Evolutionary conservation across 1,139 yeast genomes (phyloP).

Genomic region (Diutina pseudorugosa): DNA sequence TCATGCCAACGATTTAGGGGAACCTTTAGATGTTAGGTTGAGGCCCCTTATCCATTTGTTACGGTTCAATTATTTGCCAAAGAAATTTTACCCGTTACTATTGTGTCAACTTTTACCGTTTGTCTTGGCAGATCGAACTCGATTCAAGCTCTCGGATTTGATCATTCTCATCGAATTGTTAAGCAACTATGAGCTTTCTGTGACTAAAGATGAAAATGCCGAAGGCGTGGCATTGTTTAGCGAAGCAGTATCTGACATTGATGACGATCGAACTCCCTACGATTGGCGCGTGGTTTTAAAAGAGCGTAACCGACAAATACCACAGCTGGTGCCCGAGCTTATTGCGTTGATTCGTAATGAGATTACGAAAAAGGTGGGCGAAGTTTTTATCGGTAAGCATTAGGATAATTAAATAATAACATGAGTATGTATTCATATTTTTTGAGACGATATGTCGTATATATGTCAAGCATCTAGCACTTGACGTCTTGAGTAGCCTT

Average conservation of each 20-base stretch:
- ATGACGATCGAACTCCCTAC: slow-evolving; percentile 11
- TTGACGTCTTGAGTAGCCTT: slow-evolving; percentile 88
- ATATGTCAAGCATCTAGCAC: slow-evolving; percentile 35
- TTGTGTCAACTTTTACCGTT: slow-evolving; percentile 39
- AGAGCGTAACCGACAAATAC: slow-evolving; percentile 11
- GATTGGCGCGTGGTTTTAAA: slow-evolving; percentile 26
- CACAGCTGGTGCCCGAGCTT: slow-evolving; percentile 15
- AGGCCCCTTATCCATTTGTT: slow-evolving; percentile 40
- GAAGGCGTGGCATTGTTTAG: background rate
- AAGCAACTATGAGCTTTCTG: slow-evolving; percentile 31
- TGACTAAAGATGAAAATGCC: slow-evolving; percentile 8
- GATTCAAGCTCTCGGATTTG: slow-evolving; percentile 30
- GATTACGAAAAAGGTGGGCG: slow-evolving; percentile 25
- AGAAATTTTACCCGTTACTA: slow-evolving; percentile 38
- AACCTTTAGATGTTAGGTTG: slow-evolving; percentile 13
- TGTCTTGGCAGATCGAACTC: slow-evolving; percentile 15
- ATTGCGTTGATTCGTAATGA: slow-evolving; percentile 20
- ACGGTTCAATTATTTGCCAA: slow-evolving; percentile 56
- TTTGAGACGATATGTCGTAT: background rate
- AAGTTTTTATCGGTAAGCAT: slow-evolving; percentile 16
- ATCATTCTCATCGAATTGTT: slow-evolving; percentile 35
- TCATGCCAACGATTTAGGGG: slow-evolving; percentile 7
- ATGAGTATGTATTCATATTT: background rate
- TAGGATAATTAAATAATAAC: background rate
- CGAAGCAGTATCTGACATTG: slow-evolving; percentile 17